A percentile compares a stretch with the other conserved stretches of the same genome.
phyloP scores from a whole-genome alignment of 176 grass and related monocot species.

The Thinopyrum elongatum region DNA sequence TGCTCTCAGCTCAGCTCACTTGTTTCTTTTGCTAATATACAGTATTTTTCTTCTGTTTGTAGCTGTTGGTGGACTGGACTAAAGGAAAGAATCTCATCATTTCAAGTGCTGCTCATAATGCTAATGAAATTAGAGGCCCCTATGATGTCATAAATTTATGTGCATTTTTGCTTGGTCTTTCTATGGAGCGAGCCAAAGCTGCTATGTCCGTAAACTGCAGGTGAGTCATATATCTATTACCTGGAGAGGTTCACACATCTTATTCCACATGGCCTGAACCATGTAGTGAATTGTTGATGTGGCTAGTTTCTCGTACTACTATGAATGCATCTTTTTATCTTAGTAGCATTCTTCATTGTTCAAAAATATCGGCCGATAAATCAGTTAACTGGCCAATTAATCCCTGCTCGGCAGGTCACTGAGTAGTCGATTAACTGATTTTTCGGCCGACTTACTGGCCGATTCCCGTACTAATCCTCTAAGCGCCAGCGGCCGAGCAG shows the following conservation, averaged over 20 bases:
- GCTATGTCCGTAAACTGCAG: slow-evolving; percentile 68
- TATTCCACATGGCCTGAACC: neutral
- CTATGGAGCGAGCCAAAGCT: slow-evolving; percentile 70
- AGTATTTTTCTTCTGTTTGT: neutral
- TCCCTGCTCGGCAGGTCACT: too few species aligned
- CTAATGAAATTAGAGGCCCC: slow-evolving; percentile 71
- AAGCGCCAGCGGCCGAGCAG: too few species aligned
- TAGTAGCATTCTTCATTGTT: neutral
- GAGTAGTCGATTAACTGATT: too few species aligned
- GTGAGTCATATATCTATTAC: slow-evolving; percentile 24
- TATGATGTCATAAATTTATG: slow-evolving; percentile 71
- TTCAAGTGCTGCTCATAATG: slow-evolving; percentile 68
- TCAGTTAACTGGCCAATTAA: too few species aligned
- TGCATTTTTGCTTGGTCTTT: slow-evolving; percentile 70
- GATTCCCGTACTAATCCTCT: too few species aligned
- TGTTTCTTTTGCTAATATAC: slow-evolving; percentile 14
- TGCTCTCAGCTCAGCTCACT: neutral
- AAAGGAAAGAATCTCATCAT: slow-evolving; percentile 86
- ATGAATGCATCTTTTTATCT: neutral
- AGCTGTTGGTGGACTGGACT: slow-evolving; percentile 81
- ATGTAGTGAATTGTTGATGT: neutral
- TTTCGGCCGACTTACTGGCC: too few species aligned
- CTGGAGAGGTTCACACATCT: neutral
- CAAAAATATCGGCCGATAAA: too few species aligned
- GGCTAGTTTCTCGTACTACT: neutral